Conservation (phyloP, 805 yeast genomes). For the Yarrowia bubula region DNA sequence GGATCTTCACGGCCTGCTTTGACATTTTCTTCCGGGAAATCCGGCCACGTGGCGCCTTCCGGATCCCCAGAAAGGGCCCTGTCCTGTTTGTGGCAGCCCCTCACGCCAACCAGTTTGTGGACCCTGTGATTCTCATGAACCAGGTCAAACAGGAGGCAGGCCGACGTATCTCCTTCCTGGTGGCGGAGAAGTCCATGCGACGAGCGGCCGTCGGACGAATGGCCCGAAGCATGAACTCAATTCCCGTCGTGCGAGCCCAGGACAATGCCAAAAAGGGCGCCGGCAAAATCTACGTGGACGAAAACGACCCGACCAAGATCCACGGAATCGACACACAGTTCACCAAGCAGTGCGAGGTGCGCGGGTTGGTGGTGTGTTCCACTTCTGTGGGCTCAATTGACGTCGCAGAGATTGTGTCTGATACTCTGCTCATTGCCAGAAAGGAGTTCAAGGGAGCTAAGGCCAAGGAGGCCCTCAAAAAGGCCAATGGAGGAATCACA, state of each 20-base stretch:
- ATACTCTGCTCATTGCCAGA: constrained; percentile 63
- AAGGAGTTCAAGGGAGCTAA: constrained; percentile 64
- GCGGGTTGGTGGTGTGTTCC: constrained; percentile 75
- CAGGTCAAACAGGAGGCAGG: constrained; percentile 67
- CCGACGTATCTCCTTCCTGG: constrained; percentile 72
- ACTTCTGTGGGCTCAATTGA: constrained; percentile 74
- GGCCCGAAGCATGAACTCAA: constrained; percentile 72
- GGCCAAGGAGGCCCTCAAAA: constrained; percentile 46
- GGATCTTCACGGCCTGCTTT: constrained; percentile 46
- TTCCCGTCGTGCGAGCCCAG: constrained; percentile 91
- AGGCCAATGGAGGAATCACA: constrained; percentile 45
- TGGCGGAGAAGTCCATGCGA: constrained; percentile 76
- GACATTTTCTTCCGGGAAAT: constrained; percentile 84
- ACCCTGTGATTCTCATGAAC: constrained; percentile 77
- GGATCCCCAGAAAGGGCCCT: constrained; percentile 69
- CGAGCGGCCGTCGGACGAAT: constrained; percentile 68
- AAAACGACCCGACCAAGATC: constrained; percentile 49
- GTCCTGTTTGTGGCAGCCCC: constrained; percentile 94
- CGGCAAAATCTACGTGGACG: constrained; percentile 63
- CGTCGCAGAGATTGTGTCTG: constrained; percentile 63
- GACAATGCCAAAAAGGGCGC: constrained; percentile 68
- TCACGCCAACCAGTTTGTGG: constrained; percentile 94
- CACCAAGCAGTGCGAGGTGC: constrained; percentile 56
- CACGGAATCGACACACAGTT: constrained; percentile 69
- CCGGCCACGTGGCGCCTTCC: constrained; percentile 80